Conservation (phyloP, 371 early-diverging fungal species). For the Gilbertella persicaria region DNA sequence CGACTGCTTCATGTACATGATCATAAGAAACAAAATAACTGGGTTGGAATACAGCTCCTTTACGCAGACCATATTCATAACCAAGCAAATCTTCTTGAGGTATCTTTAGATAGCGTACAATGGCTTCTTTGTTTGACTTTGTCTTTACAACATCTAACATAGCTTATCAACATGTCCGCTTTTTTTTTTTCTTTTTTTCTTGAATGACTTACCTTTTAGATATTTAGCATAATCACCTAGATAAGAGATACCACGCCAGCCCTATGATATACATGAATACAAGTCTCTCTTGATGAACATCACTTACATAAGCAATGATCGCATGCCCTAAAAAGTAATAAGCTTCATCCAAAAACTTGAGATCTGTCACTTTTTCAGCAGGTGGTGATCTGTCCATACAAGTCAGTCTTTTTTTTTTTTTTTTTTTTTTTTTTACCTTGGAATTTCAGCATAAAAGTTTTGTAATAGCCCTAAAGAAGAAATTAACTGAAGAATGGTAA, state of each 20-base stretch:
- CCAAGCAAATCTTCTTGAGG: conserved; percentile 73
- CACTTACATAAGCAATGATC: conserved; percentile 51
- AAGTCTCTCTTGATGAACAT: not conserved
- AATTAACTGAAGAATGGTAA: conserved; percentile 69
- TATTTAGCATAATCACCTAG: conserved; percentile 55
- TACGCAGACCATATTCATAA: conserved; percentile 72
- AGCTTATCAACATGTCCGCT: not conserved
- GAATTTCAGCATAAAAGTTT: conserved; percentile 56
- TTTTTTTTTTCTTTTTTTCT: not conserved
- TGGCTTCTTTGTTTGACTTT: conserved; percentile 68
- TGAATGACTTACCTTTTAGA: conserved; percentile 43
- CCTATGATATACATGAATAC: conserved; percentile 19
- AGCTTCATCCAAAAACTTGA: conserved; percentile 45
- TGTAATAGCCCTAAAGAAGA: conserved; percentile 68
- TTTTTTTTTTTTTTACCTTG: conserved; percentile 44
- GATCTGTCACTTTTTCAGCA: conserved; percentile 40
- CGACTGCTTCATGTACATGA: conserved; percentile 64
- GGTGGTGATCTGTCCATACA: conserved; percentile 35
- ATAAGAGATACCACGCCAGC: conserved; percentile 53
- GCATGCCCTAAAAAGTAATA: conserved; percentile 51
- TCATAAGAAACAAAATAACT: conserved; percentile 81
- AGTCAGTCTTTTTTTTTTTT: too few species aligned
- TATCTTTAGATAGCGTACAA: conserved; percentile 69
- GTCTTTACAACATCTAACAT: conserved; percentile 63
- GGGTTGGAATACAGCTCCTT: conserved; percentile 75